Evolutionary conservation across 176 grass and related monocot species (phyloP), one percentile per base, ranked within the genome.

Genomic region (Ampelocalamus luodianensis): DNA sequence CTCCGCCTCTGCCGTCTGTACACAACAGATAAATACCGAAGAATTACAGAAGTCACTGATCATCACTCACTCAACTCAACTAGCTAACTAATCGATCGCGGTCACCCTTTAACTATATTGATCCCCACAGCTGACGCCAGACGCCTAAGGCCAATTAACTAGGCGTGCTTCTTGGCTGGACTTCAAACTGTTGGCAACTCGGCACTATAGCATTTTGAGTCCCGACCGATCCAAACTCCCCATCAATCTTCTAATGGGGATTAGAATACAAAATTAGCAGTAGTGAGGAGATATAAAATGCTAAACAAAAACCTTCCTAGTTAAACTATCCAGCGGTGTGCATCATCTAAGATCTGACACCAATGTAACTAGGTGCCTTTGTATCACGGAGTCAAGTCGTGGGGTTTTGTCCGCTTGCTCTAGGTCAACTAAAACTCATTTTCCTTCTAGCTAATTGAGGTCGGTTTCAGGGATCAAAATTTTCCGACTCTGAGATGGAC

Each of bases 141-240:
- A 49, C 43, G 70, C 6, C 27, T 32, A 32, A 59, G 6, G 16
- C 20, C 29, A 18, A 12, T 32, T 29, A 29, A 78, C 16, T 29
- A 22, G 0, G 26, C 44, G 16, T 32, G 39, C 2, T 79, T 49
- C 45, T 67, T 80, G 27, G 44, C 61, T 14, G 79, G 79, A 82
- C 79, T 32, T 82, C 23, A 59, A 43, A 71, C 44, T 14, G 1
- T 32, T 71, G 16, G 76, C 76, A 79, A 46, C 67, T 44, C 50
- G 0, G 79, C 66, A 44, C 46, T n/a, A n/a, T 58, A 56, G 37
- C n/a, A 58, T 60, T 36, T 36, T 44, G 79, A 10, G 67, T 71
- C 66, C 51, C 37, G 51, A 5, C 49, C 70, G 16, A 16, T 27
- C 2, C 42, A 27, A 43, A 43, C 68, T 15, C 68, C 68, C 44